Evolutionary conservation across 2,329 filamentous ascomycete species (phyloP), one percentile per base, ranked within the genome.

Genomic region (Xylaria digitata): DNA sequence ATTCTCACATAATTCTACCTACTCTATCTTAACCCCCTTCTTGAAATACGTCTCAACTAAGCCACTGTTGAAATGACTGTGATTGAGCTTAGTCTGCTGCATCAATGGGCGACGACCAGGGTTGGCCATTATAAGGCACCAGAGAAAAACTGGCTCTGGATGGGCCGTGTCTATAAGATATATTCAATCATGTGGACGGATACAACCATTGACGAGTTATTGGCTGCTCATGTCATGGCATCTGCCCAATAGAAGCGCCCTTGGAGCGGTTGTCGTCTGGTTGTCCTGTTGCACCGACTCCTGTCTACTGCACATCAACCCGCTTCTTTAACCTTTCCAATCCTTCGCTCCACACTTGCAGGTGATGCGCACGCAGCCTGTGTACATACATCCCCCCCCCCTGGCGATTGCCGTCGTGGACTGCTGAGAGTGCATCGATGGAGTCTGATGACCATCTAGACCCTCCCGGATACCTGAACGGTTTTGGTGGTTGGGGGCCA

Each of bases 331-430:
- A 58, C 32, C 57, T 15, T 60, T 63, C 50, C 45, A 57, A 32
- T 55, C 46, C 26, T 50, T 48, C 56, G 15, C 55, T 61, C 64
- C 59, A 64, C 57, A 42, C 45, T 17, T 52, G 54, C 60, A 64
- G 48, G 37, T 54, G 57, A 58, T 59, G 48, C 58, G 66, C 61
- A 37, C 62, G 42, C 37, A 63, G 45, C 46, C 40, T 32, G 55
- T 61, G 57, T 59, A 49, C 32, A 37, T 55, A 59, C 55, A 40
- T 40, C 37, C 37, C 9, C 11, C 37, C 32, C 32, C 59, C 56
- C 55, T 69, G 67, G 17, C n/a, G 34, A 64, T 61, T 57, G 19
- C 53, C 54, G 30, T 67, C 67, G 67, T 69, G 67, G 67, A 67
- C 54, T 46, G n/a, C 61, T 65, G 64, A 64, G 53, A 63, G 57